Base-by-base conservation (phyloP, 768 basidiomycete species). In the Lactarius evosmus region DNA sequence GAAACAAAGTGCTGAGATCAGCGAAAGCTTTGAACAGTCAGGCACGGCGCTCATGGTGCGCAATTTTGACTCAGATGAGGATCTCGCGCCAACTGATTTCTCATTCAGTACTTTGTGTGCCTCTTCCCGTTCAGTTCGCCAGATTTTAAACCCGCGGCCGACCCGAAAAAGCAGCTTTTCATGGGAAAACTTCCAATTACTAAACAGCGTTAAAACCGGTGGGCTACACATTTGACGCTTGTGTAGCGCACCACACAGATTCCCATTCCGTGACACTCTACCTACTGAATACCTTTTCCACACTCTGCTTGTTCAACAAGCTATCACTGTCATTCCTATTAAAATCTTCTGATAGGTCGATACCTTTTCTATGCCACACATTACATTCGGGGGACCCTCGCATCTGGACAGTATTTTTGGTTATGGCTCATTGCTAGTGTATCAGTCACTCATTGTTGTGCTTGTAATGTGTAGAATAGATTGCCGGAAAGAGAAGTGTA, bases 21-120 rank as follows among this genome's bases (percentile, higher is more conserved):
- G 1, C 17, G 46, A 59, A 27, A 66, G 65, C 53, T 56, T 62
- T 22, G 52, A 58, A 33, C n/a, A 17, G 29, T 12, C 32, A 11
- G 59, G 53, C 2, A 56, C 51, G 60, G n/a, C 52, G 3, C 19
- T 68, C 29, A 57, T 50, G 65, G 67, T 68, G 22, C 33, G 67
- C 27, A 34, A 25, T 7, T 29, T 46, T 41, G 7, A 46, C 40
- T 16, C 19, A 14, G 30, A n/a, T 30, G 16, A 16, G 9, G 19
- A 16, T 7, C 19, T 27, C 19, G 17, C 29, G 33, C 46, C 0
- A 40, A 52, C 55, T 51, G 33, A 56, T 55, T 22, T 33, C n/a
- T 25, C 2, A 32, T 32, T 22, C 38, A 65, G 64, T 65, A 65
- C 50, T 22, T 56, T 36, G 59, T 52, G 14, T 34, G 30, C 32